Conservation (phyloP, 164 flowering plant species). For the Taxillus chinensis region DNA sequence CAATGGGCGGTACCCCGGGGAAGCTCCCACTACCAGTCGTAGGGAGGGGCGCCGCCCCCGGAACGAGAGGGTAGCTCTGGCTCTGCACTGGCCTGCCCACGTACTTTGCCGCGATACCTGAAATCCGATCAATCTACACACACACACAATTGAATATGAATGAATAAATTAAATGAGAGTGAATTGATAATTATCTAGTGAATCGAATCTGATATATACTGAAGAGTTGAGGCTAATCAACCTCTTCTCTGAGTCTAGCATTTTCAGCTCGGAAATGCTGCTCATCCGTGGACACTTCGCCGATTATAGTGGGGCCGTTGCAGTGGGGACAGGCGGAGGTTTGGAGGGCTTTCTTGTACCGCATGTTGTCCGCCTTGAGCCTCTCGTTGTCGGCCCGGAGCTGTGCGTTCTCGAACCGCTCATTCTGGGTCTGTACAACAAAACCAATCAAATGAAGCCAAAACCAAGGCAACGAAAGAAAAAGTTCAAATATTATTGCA, state of each 20-base stretch:
- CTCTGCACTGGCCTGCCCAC: conserved; percentile 37
- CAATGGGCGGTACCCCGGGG: conserved; percentile 39
- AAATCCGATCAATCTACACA: conserved; percentile 67
- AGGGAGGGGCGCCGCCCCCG: conserved; percentile 30
- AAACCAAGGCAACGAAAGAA: no score
- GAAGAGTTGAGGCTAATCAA: conserved; percentile 1
- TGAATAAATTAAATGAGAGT: background rate
- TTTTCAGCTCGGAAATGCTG: conserved; percentile 83
- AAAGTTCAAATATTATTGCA: no score
- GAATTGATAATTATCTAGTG: background rate
- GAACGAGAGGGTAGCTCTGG: conserved; percentile 22
- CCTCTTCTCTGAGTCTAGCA: conserved; percentile 92
- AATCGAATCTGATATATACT: no score
- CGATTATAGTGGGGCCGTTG: conserved; percentile 64
- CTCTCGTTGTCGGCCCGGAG: conserved; percentile 71
- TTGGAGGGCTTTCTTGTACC: conserved; percentile 58
- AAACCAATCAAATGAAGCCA: background rate
- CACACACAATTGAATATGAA: background rate
- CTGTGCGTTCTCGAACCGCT: conserved; percentile 59
- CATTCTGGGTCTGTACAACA: conserved; percentile 69
- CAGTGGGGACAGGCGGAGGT: conserved; percentile 69
- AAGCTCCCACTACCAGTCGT: conserved; percentile 68
- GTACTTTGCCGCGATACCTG: conserved; percentile 42
- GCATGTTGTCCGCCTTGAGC: conserved; percentile 63
- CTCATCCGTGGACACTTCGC: conserved; percentile 65